These are phyloP conservation scores for Erigeron philadelphicus DNA, from an alignment of 140 eudicot species.

Conservation along the genomic window DNA sequence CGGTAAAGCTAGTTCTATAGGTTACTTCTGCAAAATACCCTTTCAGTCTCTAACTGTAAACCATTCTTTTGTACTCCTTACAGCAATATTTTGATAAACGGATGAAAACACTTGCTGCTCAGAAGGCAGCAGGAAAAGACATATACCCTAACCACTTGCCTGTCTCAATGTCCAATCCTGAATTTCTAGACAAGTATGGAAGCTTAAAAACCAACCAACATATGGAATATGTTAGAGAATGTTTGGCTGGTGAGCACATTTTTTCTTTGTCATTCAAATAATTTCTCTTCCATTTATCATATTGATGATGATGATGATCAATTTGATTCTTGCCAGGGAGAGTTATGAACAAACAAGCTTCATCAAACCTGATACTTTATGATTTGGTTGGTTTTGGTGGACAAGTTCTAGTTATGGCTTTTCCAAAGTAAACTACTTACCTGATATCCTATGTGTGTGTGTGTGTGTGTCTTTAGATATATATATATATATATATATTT, in stretches of 20 bases:
- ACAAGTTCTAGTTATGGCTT: not conserved
- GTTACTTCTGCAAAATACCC: not conserved
- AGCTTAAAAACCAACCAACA: not conserved
- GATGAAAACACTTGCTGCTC: not conserved
- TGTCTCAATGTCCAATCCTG: not conserved
- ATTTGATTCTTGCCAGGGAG: not conserved
- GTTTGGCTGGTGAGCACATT: constrained; percentile 4
- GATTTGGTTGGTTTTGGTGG: constrained; percentile 4
- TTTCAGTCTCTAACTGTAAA: not conserved
- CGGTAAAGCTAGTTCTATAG: not conserved
- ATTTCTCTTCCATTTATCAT: not conserved
- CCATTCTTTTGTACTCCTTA: not conserved
- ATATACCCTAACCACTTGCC: not conserved
- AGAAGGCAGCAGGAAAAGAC: not conserved
- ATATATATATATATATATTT: too few species aligned
- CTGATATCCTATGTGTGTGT: too few species aligned
- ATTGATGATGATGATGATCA: not conserved
- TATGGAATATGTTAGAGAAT: not conserved
- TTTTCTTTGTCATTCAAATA: not conserved
- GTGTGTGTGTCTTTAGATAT: too few species aligned
- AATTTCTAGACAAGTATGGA: not conserved
- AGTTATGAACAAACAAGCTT: not conserved
- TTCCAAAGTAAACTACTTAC: not conserved
- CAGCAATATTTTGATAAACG: constrained; percentile 1
- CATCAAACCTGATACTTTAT: not conserved